A percentile compares a stretch with the other conserved stretches of the same genome.
Conservation (phyloP, 139 green algal genomes). For the Micromonas commoda region DNA sequence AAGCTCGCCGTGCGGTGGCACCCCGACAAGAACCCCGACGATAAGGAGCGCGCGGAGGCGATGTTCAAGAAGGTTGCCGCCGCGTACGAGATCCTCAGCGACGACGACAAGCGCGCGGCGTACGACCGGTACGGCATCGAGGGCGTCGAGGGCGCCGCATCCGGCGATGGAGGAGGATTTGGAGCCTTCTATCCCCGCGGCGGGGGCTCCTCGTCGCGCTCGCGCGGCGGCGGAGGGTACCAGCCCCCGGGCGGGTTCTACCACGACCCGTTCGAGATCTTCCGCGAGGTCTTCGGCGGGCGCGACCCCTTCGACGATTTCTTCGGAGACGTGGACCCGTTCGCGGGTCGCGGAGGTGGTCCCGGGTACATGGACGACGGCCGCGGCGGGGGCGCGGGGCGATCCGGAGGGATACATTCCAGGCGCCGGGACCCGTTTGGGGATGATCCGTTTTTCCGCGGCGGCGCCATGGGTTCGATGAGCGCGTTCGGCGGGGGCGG, state of each 20-base stretch:
- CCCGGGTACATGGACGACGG: background rate
- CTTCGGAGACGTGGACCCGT: background rate
- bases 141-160: background rate
- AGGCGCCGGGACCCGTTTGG: no score
- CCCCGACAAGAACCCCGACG: slow-evolving; percentile 37
- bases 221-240: background rate
- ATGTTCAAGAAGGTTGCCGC: slow-evolving; percentile 31
- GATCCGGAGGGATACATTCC: background rate
- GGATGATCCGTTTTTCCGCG: no score
- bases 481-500: background rate
- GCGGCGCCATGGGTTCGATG: no score
- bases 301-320: background rate
- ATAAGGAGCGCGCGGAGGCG: slow-evolving; percentile 26
- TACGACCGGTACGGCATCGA: slow-evolving; percentile 28
- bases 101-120: slow-evolving; percentile 21
- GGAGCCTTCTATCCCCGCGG: background rate
- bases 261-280: slow-evolving; percentile 24
- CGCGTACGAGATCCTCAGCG: slow-evolving; percentile 35
- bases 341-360: background rate
- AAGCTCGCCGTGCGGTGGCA: slow-evolving; percentile 7
- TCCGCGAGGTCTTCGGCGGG: slow-evolving; percentile 1
- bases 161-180: background rate
- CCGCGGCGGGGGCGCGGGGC: background rate
- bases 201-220: background rate
- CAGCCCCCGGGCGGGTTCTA: background rate